A percentile compares a stretch with the other conserved stretches of the same genome.
Conservation (phyloP, 2,329 filamentous ascomycete genomes). For the Aphanocladium album region DNA sequence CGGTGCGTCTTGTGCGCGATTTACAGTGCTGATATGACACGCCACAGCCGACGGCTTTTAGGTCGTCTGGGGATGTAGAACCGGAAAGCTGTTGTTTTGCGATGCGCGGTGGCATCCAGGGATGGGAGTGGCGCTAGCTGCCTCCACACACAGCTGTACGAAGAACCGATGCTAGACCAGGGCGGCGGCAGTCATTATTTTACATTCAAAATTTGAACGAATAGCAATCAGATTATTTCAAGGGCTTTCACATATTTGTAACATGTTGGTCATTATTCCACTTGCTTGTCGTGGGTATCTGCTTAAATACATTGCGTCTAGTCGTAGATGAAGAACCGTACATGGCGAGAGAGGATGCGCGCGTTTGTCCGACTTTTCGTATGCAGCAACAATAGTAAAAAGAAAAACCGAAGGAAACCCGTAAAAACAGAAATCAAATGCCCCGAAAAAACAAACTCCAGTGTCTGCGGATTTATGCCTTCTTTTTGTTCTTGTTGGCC, state of each 20-base stretch:
- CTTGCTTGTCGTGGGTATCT: constrained; percentile 6
- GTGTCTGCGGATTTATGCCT: background rate
- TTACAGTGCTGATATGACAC: background rate
- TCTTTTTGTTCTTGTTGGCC: constrained; percentile 36
- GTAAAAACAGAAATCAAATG: background rate
- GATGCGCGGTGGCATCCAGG: background rate
- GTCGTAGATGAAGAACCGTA: background rate
- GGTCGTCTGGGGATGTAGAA: background rate
- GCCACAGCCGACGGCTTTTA: background rate
- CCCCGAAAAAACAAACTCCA: background rate
- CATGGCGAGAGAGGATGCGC: background rate
- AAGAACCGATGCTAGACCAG: background rate
- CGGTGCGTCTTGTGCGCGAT: background rate
- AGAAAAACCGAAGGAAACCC: background rate
- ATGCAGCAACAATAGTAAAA: background rate
- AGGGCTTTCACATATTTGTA: background rate
- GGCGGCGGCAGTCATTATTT: too few relatives aligned
- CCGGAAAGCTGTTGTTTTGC: background rate
- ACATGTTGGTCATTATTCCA: background rate
- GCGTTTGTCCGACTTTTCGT: background rate
- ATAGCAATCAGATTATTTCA: background rate
- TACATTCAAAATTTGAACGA: too few relatives aligned
- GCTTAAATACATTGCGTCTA: constrained; percentile 2
- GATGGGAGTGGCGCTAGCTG: constrained; percentile 6
- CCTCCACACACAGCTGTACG: constrained; percentile 3